These are phyloP conservation scores for Tetracentron sinense DNA, from an alignment of 164 flowering plant species.

Conservation along the genomic window DNA sequence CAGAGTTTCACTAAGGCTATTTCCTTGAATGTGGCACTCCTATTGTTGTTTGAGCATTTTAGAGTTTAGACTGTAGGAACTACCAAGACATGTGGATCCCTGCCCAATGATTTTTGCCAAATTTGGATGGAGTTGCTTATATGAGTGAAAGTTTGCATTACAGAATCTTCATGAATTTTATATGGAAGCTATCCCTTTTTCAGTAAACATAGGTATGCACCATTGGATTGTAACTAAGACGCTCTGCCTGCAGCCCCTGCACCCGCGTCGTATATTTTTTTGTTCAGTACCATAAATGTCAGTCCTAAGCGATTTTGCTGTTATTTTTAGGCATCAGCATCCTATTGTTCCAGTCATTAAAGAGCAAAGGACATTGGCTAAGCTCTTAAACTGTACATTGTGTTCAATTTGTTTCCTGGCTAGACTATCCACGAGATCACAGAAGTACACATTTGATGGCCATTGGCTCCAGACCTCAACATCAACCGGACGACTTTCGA, in stretches of 20 bases:
- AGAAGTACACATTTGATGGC: slow-evolving; percentile 78
- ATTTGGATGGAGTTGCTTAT: too few species aligned
- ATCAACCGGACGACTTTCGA: slow-evolving; percentile 91
- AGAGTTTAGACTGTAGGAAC: too few species aligned
- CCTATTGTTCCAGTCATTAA: slow-evolving; percentile 79
- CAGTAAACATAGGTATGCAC: too few species aligned
- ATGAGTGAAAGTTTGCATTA: too few species aligned
- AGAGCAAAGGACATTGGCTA: slow-evolving; percentile 86
- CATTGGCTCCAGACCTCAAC: slow-evolving; percentile 99
- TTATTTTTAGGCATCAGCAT: slow-evolving; percentile 74
- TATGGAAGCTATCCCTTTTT: too few species aligned
- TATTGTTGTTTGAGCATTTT: too few species aligned
- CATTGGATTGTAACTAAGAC: too few species aligned
- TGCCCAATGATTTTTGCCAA: too few species aligned
- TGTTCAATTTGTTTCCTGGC: slow-evolving; percentile 87
- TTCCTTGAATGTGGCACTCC: too few species aligned
- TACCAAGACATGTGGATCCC: too few species aligned
- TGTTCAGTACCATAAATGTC: not conserved
- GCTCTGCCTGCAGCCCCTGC: not conserved
- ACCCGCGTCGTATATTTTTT: not conserved
- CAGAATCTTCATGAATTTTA: too few species aligned
- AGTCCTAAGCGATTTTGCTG: not conserved
- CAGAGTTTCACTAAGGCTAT: too few species aligned
- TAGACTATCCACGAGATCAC: slow-evolving; percentile 58
- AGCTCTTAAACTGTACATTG: slow-evolving; percentile 85